Evolutionary conservation across 306 rosid species (phyloP).

Genomic region (Alnus glutinosa): DNA sequence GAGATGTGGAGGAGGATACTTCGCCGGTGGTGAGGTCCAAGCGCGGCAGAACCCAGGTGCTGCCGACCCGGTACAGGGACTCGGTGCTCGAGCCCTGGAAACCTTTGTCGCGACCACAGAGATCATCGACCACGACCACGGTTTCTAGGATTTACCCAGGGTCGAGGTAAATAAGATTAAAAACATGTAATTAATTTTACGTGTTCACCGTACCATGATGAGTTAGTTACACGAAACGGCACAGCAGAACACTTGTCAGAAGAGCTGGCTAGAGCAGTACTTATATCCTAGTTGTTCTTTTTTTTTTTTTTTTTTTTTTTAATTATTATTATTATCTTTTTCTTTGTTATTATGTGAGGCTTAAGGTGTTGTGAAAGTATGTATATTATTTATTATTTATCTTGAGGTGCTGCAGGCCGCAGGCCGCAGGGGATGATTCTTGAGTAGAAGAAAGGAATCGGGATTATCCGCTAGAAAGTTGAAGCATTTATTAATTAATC

Average conservation of each 20-base stretch:
- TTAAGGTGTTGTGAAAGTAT: too few relatives aligned
- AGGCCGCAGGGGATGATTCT: too few relatives aligned
- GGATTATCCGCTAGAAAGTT: too few relatives aligned
- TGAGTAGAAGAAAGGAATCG: too few relatives aligned
- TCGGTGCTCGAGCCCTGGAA: constrained; percentile 52
- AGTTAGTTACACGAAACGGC: neutral
- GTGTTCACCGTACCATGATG: neutral
- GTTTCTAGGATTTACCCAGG: neutral
- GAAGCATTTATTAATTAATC: neutral
- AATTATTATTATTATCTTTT: too few relatives aligned
- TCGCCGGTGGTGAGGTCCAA: constrained; percentile 55
- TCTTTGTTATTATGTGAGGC: too few relatives aligned
- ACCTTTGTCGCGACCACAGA: constrained; percentile 24
- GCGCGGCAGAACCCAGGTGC: constrained; percentile 45
- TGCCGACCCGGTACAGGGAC: constrained; percentile 50
- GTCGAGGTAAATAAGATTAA: constrained; percentile 14
- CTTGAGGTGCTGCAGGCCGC: too few relatives aligned
- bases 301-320: too few relatives aligned
- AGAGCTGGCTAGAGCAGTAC: too few relatives aligned
- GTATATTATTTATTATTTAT: too few relatives aligned
- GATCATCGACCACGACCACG: constrained; percentile 24
- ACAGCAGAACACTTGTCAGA: neutral
- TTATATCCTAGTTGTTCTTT: too few relatives aligned
- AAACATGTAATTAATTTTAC: neutral
- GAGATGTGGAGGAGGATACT: constrained; percentile 29